Conservation (phyloP, 2,329 filamentous ascomycete genomes). For the Metarhizium anisopliae region DNA sequence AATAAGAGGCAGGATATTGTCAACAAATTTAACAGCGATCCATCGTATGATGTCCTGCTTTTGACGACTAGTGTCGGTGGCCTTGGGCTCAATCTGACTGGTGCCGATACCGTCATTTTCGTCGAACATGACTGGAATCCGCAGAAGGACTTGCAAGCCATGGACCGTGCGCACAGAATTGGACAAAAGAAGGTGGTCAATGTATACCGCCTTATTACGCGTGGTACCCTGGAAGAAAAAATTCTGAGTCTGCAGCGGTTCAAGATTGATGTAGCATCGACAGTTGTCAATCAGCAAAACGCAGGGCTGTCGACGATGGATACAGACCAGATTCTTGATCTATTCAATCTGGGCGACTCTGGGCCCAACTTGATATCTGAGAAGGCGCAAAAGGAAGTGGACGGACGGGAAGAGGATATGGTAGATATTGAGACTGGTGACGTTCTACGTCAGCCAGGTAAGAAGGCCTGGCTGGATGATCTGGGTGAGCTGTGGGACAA, state of each 20-base stretch:
- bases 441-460: slow-evolving; percentile 86
- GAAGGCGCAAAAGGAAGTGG: slow-evolving; percentile 47
- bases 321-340: slow-evolving; percentile 92
- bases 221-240: slow-evolving; percentile 96
- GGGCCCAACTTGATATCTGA: slow-evolving; percentile 57
- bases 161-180: slow-evolving; percentile 97
- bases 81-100: slow-evolving; percentile 87
- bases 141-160: slow-evolving; percentile 95
- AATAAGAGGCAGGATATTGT: slow-evolving; percentile 94
- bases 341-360: slow-evolving; percentile 84
- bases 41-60: slow-evolving; percentile 88
- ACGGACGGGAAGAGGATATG: slow-evolving; percentile 71
- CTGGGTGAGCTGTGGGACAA: slow-evolving; percentile 96
- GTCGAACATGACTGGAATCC: slow-evolving; percentile 99
- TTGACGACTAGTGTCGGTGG: slow-evolving; percentile 94
- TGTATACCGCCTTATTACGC: slow-evolving; percentile 91
- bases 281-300: slow-evolving; percentile 98
- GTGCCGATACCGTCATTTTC: slow-evolving; percentile 97
- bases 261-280: slow-evolving; percentile 97
- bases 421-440: slow-evolving; percentile 89
- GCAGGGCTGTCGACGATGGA: slow-evolving; percentile 93
- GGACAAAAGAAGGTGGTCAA: slow-evolving; percentile 99
- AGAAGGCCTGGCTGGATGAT: slow-evolving; percentile 93
- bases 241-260: slow-evolving; percentile 96
- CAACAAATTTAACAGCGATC: slow-evolving; percentile 97